phyloP scores from a whole-genome alignment of 176 grass and related monocot species.

The barley (Hordeum vulgare) region DNA sequence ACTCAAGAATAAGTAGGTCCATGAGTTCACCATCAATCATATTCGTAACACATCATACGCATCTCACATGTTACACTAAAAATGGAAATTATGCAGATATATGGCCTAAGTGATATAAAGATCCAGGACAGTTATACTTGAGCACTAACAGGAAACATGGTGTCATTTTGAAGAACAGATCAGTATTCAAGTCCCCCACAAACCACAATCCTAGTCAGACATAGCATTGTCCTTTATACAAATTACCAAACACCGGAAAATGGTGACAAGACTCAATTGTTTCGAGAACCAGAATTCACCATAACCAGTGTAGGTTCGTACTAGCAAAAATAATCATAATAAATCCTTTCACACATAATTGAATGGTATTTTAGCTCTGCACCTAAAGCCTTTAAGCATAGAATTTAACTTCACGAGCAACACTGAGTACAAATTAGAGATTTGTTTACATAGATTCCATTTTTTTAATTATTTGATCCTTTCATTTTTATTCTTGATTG shows the following conservation, averaged over 20 bases:
- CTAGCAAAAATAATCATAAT: no score
- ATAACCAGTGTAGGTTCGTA: no score
- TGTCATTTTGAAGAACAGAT: neutral
- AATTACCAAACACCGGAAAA: neutral
- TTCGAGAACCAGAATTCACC: neutral
- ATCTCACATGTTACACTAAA: neutral
- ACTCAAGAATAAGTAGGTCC: neutral
- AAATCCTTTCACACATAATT: no score
- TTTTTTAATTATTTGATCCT: no score
- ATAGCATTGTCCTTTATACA: neutral
- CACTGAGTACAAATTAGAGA: no score
- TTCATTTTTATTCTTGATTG: no score
- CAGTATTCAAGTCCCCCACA: neutral
- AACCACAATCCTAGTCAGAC: neutral
- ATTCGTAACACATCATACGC: neutral
- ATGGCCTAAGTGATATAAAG: neutral
- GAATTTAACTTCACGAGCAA: neutral
- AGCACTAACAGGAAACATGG: neutral
- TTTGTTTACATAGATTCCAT: no score
- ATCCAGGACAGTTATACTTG: neutral
- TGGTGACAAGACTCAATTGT: neutral
- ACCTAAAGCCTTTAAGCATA: neutral
- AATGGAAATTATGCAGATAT: neutral
- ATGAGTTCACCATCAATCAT: neutral
- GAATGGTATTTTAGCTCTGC: slow-evolving; percentile 46